Evolutionary conservation across 495 filamentous ascomycete genomes (phyloP).

Genomic region (Hypomontagnella monticulosa): DNA sequence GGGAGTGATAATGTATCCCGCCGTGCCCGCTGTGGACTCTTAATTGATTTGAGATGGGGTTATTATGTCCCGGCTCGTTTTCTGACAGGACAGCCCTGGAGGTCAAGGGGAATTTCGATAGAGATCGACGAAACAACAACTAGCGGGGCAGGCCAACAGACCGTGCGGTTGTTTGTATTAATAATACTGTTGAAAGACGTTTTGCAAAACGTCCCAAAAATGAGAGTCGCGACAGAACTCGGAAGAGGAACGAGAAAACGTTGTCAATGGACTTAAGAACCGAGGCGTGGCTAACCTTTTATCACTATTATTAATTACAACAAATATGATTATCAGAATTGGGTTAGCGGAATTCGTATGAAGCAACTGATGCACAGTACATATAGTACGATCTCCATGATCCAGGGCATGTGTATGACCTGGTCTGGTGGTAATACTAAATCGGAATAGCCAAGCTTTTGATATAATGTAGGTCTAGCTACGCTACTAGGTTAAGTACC

Average conservation of each 20-base stretch:
- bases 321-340: slow-evolving; percentile 3
- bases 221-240: slow-evolving; percentile 11
- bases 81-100: slow-evolving; percentile 30
- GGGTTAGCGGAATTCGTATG: slow-evolving; percentile 26
- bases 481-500: not conserved
- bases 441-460: slow-evolving; percentile 30
- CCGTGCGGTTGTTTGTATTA: slow-evolving; percentile 13
- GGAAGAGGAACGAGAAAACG: slow-evolving; percentile 12
- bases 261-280: slow-evolving; percentile 22
- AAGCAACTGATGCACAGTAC: slow-evolving; percentile 12
- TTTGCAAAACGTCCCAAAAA: slow-evolving; percentile 1
- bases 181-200: slow-evolving; percentile 14
- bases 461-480: slow-evolving; percentile 6
- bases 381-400: slow-evolving; percentile 1
- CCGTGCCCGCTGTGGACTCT: slow-evolving; percentile 24
- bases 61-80: slow-evolving; percentile 33
- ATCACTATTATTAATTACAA: slow-evolving; percentile 19
- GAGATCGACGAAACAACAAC: slow-evolving; percentile 31
- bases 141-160: slow-evolving; percentile 15
- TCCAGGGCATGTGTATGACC: slow-evolving; percentile 9
- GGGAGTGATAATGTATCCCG: slow-evolving; percentile 14
- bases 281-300: slow-evolving; percentile 32
- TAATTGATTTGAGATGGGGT: slow-evolving; percentile 38
- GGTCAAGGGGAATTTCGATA: slow-evolving; percentile 30
- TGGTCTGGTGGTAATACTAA: slow-evolving; percentile 22